Evolutionary conservation across 495 filamentous ascomycete species (phyloP).

Genomic region (Penicillium goetzii): DNA sequence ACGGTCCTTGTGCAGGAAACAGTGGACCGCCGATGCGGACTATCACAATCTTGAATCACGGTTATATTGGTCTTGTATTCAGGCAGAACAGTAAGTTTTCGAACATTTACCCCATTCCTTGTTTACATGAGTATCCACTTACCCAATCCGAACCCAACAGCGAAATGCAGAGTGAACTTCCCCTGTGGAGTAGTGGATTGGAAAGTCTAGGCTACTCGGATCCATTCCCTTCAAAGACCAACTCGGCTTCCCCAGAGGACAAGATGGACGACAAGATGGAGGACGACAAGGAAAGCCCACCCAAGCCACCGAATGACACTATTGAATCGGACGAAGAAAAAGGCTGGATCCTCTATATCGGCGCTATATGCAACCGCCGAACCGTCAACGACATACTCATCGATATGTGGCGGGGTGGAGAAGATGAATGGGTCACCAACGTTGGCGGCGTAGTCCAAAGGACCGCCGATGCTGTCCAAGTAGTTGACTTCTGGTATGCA

Average conservation of each 20-base stretch:
- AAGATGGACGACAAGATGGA: slow-evolving; percentile 19
- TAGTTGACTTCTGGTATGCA: slow-evolving; percentile 27
- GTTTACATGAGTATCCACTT: slow-evolving; percentile 1
- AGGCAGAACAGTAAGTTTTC: slow-evolving; percentile 31
- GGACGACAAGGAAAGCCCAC: slow-evolving; percentile 7
- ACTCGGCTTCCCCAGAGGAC: slow-evolving; percentile 19
- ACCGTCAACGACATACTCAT: slow-evolving; percentile 33
- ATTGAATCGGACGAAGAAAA: slow-evolving; percentile 28
- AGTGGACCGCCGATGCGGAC: slow-evolving; percentile 30
- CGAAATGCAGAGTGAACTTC: slow-evolving; percentile 34
- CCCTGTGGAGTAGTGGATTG: slow-evolving; percentile 34
- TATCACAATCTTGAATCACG: slow-evolving; percentile 35
- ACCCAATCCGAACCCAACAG: slow-evolving; percentile 12
- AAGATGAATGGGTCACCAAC: slow-evolving; percentile 29
- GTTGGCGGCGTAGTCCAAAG: slow-evolving; percentile 20
- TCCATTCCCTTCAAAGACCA: slow-evolving; percentile 26
- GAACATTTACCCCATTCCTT: neutral
- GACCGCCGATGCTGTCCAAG: slow-evolving; percentile 22
- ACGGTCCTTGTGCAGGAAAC: slow-evolving; percentile 29
- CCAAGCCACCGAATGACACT: slow-evolving; percentile 10
- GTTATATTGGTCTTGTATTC: slow-evolving; percentile 37
- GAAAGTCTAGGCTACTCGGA: slow-evolving; percentile 29
- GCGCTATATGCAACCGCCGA: slow-evolving; percentile 32
- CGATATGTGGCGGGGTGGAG: slow-evolving; percentile 33
- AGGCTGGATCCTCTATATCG: slow-evolving; percentile 36